Percentiles rank a stretch among this genome's conserved stretches.
Evolutionary conservation across 2,329 filamentous ascomycete genomes (phyloP).

Genomic region (Aspergillus ibericus): DNA sequence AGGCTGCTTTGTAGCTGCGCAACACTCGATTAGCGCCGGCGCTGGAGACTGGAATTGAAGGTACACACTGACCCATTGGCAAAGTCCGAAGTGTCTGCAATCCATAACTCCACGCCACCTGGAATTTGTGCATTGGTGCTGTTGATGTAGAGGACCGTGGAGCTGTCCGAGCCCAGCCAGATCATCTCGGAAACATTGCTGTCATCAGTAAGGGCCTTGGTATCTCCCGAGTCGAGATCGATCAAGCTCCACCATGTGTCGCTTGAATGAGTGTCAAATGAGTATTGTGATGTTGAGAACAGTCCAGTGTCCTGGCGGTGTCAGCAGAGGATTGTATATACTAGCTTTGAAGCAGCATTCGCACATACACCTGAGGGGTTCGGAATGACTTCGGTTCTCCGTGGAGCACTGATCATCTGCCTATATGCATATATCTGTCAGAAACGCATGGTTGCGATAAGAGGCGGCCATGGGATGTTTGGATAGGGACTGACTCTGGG

Average conservation of each 20-base stretch:
- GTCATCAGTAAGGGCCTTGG: slow-evolving; percentile 65
- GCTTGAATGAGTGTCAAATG: slow-evolving; percentile 72
- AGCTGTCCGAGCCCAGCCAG: slow-evolving; percentile 71
- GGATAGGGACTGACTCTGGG: slow-evolving; percentile 27
- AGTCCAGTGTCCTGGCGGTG: slow-evolving; percentile 43
- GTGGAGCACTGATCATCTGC: slow-evolving; percentile 39
- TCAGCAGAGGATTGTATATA: not conserved
- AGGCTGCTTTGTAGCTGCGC: slow-evolving; percentile 40
- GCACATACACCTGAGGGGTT: slow-evolving; percentile 42
- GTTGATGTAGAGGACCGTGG: slow-evolving; percentile 59
- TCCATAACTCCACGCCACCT: slow-evolving; percentile 42
- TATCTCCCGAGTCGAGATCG: slow-evolving; percentile 66
- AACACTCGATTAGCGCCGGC: not conserved
- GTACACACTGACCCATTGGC: slow-evolving; percentile 28
- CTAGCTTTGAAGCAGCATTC: not conserved
- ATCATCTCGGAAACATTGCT: slow-evolving; percentile 66
- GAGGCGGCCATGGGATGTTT: not conserved
- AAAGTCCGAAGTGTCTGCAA: slow-evolving; percentile 36
- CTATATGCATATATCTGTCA: slow-evolving; percentile 17
- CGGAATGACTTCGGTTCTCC: slow-evolving; percentile 38
- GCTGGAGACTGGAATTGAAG: too few species aligned
- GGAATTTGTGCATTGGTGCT: slow-evolving; percentile 41
- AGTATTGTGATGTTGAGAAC: slow-evolving; percentile 70
- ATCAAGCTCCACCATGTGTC: slow-evolving; percentile 65
- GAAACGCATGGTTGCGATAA: not conserved